phyloP scores from a whole-genome alignment of 2,329 filamentous ascomycete genomes.

The Cercospora zeae-maydis region DNA sequence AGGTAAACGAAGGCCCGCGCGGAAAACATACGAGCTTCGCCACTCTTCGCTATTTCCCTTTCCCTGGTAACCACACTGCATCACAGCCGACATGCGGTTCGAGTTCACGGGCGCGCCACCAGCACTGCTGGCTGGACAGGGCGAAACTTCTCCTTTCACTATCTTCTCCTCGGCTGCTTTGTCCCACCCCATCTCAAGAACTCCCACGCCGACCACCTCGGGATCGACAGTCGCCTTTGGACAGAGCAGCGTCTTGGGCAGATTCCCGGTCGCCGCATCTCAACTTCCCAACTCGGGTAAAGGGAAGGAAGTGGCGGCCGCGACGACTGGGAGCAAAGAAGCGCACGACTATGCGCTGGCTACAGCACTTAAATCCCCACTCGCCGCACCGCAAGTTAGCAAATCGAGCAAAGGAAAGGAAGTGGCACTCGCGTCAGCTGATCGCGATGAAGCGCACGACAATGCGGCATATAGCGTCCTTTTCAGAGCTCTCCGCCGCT shows the following conservation, averaged over 20 bases:
- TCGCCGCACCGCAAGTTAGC: neutral
- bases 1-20: neutral
- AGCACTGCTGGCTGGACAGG: neutral
- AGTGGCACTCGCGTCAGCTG: too few species aligned
- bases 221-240: neutral
- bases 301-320: too few species aligned
- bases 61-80: neutral
- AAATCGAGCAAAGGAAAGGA: too few species aligned
- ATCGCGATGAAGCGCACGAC: neutral
- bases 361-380: neutral
- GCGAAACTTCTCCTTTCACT: neutral
- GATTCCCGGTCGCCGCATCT: neutral
- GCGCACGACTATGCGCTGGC: neutral
- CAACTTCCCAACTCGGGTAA: neutral
- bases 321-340: neutral
- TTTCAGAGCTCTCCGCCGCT: conserved; percentile 1
- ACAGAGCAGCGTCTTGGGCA: neutral
- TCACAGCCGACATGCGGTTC: conserved; percentile 17
- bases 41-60: neutral
- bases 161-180: neutral
- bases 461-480: neutral
- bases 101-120: conserved; percentile 19
- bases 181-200: neutral
- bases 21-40: neutral
- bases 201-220: neutral